Conservation (phyloP, 179 eudicot species). For the Corrigiola litoralis region DNA sequence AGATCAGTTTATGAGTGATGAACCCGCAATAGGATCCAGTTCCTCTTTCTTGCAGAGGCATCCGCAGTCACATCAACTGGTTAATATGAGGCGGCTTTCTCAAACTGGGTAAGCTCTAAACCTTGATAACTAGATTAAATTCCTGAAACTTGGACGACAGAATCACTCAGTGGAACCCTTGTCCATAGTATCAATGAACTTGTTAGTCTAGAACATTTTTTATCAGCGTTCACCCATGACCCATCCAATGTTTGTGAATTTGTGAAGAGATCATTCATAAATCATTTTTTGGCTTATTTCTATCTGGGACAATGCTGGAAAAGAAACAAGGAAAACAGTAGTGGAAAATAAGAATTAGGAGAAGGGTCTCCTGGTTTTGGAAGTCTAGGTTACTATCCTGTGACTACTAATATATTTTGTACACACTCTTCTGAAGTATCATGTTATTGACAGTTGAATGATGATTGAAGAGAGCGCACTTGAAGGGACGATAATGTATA, state of each 20-base stretch:
- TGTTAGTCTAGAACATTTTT: neutral
- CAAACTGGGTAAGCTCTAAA: conserved; percentile 78
- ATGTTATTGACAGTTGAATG: conserved; percentile 26
- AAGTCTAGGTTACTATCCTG: neutral
- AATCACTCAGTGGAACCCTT: neutral
- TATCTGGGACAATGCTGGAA: conserved; percentile 29
- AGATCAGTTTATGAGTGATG: conserved; percentile 67
- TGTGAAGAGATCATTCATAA: neutral
- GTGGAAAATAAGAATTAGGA: conserved; percentile 15
- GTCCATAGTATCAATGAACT: neutral
- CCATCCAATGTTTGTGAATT: neutral
- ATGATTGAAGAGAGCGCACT: conserved; percentile 10
- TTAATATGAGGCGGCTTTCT: conserved; percentile 84
- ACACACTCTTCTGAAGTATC: conserved; percentile 15
- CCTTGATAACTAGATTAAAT: neutral
- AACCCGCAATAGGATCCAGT: conserved; percentile 42
- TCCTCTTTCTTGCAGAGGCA: conserved; percentile 81
- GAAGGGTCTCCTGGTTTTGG: conserved; percentile 16
- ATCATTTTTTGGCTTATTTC: conserved; percentile 19
- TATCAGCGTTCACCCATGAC: neutral
- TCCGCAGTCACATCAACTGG: conserved; percentile 66
- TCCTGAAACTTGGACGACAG: too few species aligned
- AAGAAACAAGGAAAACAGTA: conserved; percentile 20
- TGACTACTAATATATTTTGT: neutral
- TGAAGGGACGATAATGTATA: conserved; percentile 9